Conservation (phyloP, 257 asterid genomes). For the Solanum gracilifrons region DNA sequence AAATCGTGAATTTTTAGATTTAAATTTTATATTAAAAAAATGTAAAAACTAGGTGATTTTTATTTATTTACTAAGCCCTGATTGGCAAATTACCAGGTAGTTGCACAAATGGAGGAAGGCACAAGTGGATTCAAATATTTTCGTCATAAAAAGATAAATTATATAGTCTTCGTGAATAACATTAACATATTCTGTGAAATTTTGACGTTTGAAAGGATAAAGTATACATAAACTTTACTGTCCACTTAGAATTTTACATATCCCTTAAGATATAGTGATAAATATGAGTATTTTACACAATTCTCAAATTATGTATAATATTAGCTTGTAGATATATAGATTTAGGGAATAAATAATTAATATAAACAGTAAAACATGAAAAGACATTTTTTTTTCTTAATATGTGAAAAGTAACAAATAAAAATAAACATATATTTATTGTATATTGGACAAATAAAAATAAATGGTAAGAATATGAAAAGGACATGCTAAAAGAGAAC, state of each 20-base stretch:
- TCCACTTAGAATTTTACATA: not conserved
- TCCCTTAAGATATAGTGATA: not conserved
- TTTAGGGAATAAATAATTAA: too few species aligned
- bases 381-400: not conserved
- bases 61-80: not conserved
- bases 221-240: fast-evolving
- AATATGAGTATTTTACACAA: not conserved
- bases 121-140: too few species aligned
- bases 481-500: not conserved
- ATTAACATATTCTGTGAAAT: not conserved
- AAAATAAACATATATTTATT: too few species aligned
- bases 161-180: not conserved
- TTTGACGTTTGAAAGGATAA: not conserved
- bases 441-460: too few species aligned
- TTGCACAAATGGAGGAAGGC: not conserved
- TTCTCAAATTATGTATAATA: not conserved
- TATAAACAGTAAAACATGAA: too few species aligned
- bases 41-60: not conserved
- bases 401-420: too few species aligned
- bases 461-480: not conserved
- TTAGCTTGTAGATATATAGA: not conserved
- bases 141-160: not conserved
- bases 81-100: not conserved
- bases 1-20: too few species aligned
- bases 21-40: too few species aligned